These are phyloP conservation scores for Hyaloperonospora brassicae DNA, from an alignment of 352 stramenopile species.

Conservation along the genomic window DNA sequence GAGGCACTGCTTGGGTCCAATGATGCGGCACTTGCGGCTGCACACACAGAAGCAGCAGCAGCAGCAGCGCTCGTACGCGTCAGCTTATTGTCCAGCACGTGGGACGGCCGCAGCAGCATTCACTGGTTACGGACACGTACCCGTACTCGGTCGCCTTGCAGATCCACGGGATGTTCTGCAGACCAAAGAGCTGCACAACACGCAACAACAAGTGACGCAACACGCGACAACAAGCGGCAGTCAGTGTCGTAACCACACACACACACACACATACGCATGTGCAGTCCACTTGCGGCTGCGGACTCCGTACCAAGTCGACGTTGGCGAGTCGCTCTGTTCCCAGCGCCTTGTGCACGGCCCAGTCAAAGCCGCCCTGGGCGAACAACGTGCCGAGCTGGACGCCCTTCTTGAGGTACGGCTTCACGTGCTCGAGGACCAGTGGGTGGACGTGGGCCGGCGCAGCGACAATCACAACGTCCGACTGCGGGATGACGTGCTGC, in stretches of 20 bases:
- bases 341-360: slow-evolving; percentile 85
- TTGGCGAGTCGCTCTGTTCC: slow-evolving; percentile 48
- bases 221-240: not conserved
- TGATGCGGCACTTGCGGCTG: slow-evolving; percentile 85
- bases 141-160: slow-evolving; percentile 87
- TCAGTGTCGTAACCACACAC: not conserved
- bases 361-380: slow-evolving; percentile 89
- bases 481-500: slow-evolving; percentile 78
- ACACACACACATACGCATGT: too few species aligned
- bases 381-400: slow-evolving; percentile 83
- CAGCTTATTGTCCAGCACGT: not conserved
- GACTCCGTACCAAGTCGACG: slow-evolving; percentile 43
- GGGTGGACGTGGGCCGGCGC: slow-evolving; percentile 85
- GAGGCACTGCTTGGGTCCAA: slow-evolving; percentile 86
- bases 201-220: not conserved
- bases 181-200: slow-evolving; percentile 70
- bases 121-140: slow-evolving; percentile 17
- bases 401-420: slow-evolving; percentile 81
- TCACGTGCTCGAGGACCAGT: slow-evolving; percentile 65
- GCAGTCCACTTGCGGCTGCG: not conserved
- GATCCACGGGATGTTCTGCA: slow-evolving; percentile 93
- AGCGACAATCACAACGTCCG: slow-evolving; percentile 86
- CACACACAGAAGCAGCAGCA: slow-evolving; percentile 1
- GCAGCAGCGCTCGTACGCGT: not conserved
- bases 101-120: too few species aligned